A percentile compares a stretch with the other conserved stretches of the same genome.
Evolutionary conservation across 2,329 filamentous ascomycete genomes (phyloP).

Genomic region (Neophaeococcomyces aloes): DNA sequence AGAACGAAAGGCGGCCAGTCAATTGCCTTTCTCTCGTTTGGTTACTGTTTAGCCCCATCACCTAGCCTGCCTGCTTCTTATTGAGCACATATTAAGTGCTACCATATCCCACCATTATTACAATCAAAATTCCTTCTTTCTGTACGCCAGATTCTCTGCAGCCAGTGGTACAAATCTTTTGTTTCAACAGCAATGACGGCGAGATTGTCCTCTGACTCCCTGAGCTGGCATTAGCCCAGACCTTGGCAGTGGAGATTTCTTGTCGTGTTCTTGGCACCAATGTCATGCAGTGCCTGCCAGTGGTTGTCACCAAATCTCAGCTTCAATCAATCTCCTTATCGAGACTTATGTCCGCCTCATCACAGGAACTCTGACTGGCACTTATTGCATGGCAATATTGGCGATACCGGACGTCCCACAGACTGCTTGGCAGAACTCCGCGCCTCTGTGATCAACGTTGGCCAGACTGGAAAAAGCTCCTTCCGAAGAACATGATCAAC

Average conservation of each 20-base stretch:
- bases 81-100: neutral
- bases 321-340: conserved; percentile 1
- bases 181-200: no score
- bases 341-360: neutral
- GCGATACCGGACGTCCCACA: conserved; percentile 1
- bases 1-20: neutral
- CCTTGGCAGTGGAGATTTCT: neutral
- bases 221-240: no score
- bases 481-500: no score
- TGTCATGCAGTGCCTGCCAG: neutral
- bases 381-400: neutral
- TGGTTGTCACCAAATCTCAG: neutral
- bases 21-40: neutral
- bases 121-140: neutral
- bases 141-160: neutral
- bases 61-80: neutral
- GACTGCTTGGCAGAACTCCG: conserved; percentile 1
- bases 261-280: conserved; percentile 2
- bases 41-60: neutral
- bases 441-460: neutral
- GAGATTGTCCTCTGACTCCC: no score
- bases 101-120: neutral
- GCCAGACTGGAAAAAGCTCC: no score
- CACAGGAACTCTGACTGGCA: neutral
- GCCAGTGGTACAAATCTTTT: no score